phyloP scores from a whole-genome alignment of 2,329 filamentous ascomycete genomes.

The Fusarium camptoceras region DNA sequence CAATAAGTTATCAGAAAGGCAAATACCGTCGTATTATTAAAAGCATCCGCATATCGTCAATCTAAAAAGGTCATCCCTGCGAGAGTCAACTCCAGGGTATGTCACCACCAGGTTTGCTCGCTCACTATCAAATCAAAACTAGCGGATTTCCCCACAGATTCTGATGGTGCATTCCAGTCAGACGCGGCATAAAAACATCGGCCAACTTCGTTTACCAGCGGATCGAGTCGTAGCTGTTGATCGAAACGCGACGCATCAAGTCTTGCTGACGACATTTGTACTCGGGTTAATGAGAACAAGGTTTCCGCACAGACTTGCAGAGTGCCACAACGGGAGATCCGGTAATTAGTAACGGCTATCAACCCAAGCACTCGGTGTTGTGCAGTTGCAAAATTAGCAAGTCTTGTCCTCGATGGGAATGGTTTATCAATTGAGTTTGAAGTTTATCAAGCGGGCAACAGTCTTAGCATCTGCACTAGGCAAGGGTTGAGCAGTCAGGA shows the following conservation, averaged over 20 bases:
- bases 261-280: not conserved
- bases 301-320: not conserved
- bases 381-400: not conserved
- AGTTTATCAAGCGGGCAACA: not conserved
- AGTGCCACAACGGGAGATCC: not conserved
- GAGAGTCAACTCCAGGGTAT: not conserved
- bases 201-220: not conserved
- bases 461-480: not conserved
- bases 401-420: not conserved
- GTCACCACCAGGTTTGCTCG: not conserved
- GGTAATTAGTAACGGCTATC: not conserved
- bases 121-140: not conserved
- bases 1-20: no score
- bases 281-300: not conserved
- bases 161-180: not conserved
- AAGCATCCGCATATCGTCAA: not conserved
- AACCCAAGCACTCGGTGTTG: not conserved
- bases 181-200: not conserved
- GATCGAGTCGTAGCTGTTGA: not conserved
- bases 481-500: not conserved
- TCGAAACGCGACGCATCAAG: not conserved
- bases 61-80: not conserved
- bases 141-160: not conserved
- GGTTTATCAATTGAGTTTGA: not conserved
- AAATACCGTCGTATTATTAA: rapidly evolving